These are phyloP conservation scores for Ogataea nonfermentans DNA, from an alignment of 805 yeast genomes.

Conservation along the genomic window DNA sequence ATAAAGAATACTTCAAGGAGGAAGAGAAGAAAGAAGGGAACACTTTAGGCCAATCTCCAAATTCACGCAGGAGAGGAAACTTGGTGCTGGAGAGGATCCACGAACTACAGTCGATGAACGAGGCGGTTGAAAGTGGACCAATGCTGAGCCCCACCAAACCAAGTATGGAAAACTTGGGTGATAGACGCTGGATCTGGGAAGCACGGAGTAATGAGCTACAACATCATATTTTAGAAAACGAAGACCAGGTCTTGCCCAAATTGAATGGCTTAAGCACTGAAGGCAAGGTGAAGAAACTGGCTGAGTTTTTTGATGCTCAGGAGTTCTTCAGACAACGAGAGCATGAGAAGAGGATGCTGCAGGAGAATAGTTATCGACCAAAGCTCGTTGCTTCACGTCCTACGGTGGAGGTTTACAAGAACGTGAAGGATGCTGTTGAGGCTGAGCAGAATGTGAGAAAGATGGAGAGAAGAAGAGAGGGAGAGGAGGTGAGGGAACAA, in stretches of 20 bases:
- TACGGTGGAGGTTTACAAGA: conserved; percentile 84
- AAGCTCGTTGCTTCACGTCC: conserved; percentile 79
- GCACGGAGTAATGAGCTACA: conserved; percentile 23
- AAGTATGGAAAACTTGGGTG: conserved; percentile 7
- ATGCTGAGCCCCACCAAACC: conserved; percentile 7
- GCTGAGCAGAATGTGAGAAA: conserved; percentile 33
- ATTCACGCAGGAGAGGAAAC: conserved; percentile 20
- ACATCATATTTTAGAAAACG: conserved; percentile 20
- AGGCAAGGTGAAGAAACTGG: conserved; percentile 60
- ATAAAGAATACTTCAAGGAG: conserved; percentile 12
- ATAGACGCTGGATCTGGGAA: conserved; percentile 24
- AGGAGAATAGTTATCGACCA: conserved; percentile 59
- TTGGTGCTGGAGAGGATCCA: conserved; percentile 26
- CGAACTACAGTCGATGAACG: conserved; percentile 20
- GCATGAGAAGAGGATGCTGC: conserved; percentile 62
- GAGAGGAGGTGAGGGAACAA: not conserved
- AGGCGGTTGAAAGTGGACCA: conserved; percentile 4
- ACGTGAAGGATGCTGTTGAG: conserved; percentile 84
- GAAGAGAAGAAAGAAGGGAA: conserved; percentile 15
- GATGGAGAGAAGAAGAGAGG: conserved; percentile 8
- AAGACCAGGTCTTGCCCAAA: conserved; percentile 19
- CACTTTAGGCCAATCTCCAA: conserved; percentile 12
- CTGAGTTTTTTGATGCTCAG: conserved; percentile 68
- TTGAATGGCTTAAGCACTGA: conserved; percentile 18
- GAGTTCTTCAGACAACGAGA: conserved; percentile 91